Percentiles rank a stretch among this genome's conserved stretches.
Evolutionary conservation across 164 flowering plant genomes (phyloP).

Genomic region (Sedum album): DNA sequence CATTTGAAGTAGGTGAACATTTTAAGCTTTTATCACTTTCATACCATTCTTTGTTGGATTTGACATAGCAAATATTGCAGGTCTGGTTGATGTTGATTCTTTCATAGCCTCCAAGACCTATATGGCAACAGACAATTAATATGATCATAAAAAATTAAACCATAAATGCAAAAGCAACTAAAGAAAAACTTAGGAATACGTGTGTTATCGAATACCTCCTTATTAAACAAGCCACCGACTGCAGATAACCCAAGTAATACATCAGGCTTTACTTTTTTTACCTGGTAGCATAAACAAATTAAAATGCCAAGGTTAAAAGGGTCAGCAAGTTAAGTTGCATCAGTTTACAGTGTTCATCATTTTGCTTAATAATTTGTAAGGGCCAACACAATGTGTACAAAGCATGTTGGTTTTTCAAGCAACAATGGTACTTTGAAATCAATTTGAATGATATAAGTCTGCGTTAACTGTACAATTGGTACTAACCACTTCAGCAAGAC

Average conservation of each 20-base stretch:
- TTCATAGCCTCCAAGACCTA: constrained; percentile 92
- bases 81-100: constrained; percentile 88
- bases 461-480: not conserved
- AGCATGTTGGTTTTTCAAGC: not conserved
- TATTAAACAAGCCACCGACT: constrained; percentile 88
- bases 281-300: constrained; percentile 36
- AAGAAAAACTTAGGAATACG: not conserved
- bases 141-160: not conserved
- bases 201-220: constrained; percentile 43
- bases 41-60: constrained; percentile 95
- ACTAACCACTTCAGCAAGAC: constrained; percentile 92
- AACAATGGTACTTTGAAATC: not conserved
- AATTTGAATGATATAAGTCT: not conserved
- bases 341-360: not conserved
- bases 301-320: no score
- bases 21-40: not conserved
- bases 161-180: not conserved
- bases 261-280: constrained; percentile 84
- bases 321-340: no score
- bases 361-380: not conserved
- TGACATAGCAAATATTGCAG: constrained; percentile 98
- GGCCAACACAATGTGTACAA: not conserved
- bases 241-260: constrained; percentile 98
- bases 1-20: not conserved
- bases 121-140: constrained; percentile 1